phyloP scores from a whole-genome alignment of 805 yeast genomes.

The Candida ulmi region DNA sequence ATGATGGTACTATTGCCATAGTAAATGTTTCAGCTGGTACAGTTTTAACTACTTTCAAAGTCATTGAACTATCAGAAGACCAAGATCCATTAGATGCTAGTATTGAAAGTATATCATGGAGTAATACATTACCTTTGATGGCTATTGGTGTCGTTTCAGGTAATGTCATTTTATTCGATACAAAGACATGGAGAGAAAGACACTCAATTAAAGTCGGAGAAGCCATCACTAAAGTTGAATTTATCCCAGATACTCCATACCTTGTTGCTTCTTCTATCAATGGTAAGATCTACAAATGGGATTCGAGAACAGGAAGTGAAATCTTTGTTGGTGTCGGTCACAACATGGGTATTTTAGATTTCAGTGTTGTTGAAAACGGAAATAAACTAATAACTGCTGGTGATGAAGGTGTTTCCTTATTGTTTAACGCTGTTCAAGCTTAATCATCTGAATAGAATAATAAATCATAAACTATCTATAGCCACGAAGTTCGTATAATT shows the following conservation, averaged over 20 bases:
- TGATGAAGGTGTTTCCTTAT: constrained; percentile 90
- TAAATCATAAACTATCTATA: too few relatives aligned
- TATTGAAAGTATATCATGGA: constrained; percentile 81
- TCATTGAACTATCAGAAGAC: constrained; percentile 50
- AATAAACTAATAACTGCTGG: constrained; percentile 84
- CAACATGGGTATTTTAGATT: constrained; percentile 89
- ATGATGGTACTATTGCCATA: constrained; percentile 83
- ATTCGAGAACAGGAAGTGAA: constrained; percentile 78
- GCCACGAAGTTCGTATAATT: too few relatives aligned
- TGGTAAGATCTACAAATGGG: constrained; percentile 84
- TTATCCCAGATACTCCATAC: constrained; percentile 49
- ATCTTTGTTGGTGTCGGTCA: constrained; percentile 84
- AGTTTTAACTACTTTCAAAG: constrained; percentile 58
- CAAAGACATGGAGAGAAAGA: constrained; percentile 83
- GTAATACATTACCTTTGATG: constrained; percentile 53
- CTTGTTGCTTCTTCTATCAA: constrained; percentile 75
- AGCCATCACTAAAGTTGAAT: constrained; percentile 75
- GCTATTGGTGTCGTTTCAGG: constrained; percentile 93
- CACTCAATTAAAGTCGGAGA: constrained; percentile 65
- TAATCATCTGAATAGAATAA: too few relatives aligned
- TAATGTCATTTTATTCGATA: constrained; percentile 73
- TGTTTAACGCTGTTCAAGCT: constrained; percentile 25
- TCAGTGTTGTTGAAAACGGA: constrained; percentile 62
- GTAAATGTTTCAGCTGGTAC: constrained; percentile 72
- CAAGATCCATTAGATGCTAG: constrained; percentile 62